These are phyloP conservation scores for Bacidia gigantensis DNA, from an alignment of 495 filamentous ascomycete species.

Conservation along the genomic window DNA sequence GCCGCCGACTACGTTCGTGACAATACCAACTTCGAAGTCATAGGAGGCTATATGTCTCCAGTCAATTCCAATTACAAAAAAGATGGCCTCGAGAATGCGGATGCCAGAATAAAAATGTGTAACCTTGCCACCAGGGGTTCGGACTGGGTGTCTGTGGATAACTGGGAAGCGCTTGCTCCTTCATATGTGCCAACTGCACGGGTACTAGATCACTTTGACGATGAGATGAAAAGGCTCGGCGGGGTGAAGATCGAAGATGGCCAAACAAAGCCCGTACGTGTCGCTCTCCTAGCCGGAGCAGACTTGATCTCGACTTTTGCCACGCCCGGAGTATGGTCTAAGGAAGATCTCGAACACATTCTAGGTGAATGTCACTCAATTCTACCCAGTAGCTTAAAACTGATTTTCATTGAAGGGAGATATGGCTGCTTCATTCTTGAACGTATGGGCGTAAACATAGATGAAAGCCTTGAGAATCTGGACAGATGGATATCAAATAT, in stretches of 20 bases:
- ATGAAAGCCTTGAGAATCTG: slow-evolving; percentile 8
- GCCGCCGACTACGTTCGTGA: slow-evolving; percentile 13
- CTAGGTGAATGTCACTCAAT: neutral
- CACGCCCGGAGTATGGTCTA: slow-evolving; percentile 13
- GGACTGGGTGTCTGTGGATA: slow-evolving; percentile 5
- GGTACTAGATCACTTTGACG: slow-evolving; percentile 14
- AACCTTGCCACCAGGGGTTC: slow-evolving; percentile 46
- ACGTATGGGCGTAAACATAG: slow-evolving; percentile 11
- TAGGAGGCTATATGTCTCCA: slow-evolving; percentile 14
- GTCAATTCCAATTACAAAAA: slow-evolving; percentile 15
- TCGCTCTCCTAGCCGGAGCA: slow-evolving; percentile 12
- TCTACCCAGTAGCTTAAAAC: neutral
- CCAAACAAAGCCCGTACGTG: slow-evolving; percentile 8
- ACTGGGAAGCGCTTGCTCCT: slow-evolving; percentile 8
- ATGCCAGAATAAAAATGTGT: slow-evolving; percentile 47
- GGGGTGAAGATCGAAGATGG: slow-evolving; percentile 12
- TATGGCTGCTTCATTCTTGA: slow-evolving; percentile 15
- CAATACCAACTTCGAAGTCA: slow-evolving; percentile 12
- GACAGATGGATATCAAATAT: slow-evolving; percentile 8
- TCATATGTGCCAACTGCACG: slow-evolving; percentile 5
- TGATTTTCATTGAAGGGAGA: slow-evolving; percentile 13
- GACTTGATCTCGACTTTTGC: slow-evolving; percentile 4
- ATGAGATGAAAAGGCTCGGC: slow-evolving; percentile 30
- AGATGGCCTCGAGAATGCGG: slow-evolving; percentile 55
- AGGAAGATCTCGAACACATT: slow-evolving; percentile 14